Percentiles rank a stretch among this genome's conserved stretches.
These are phyloP conservation scores for Lagenaria siceraria DNA, from an alignment of 306 rosid genomes.

Conservation along the genomic window DNA sequence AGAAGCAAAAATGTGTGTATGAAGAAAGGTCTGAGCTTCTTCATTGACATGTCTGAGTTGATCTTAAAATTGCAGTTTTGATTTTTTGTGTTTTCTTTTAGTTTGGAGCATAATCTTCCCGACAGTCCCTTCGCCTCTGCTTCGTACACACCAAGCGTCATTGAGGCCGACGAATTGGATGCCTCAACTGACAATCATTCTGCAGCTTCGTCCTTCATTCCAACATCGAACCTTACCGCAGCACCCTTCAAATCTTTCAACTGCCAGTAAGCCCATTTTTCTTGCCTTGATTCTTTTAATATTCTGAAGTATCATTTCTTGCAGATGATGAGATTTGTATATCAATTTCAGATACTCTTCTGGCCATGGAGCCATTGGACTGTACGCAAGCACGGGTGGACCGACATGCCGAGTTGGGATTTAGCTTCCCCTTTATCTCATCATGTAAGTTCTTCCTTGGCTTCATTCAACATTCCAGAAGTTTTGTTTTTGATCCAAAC, in stretches of 20 bases:
- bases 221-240: constrained; percentile 31
- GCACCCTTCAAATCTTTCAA: constrained; percentile 70
- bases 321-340: background rate
- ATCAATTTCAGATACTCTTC: constrained; percentile 40
- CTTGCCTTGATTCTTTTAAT: background rate
- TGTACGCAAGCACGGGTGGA: constrained; percentile 48
- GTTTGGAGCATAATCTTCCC: constrained; percentile 95
- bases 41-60: background rate
- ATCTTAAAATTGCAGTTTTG: background rate
- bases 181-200: constrained; percentile 25
- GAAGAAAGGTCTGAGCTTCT: background rate
- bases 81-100: background rate
- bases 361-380: constrained; percentile 50
- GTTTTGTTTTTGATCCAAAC: background rate
- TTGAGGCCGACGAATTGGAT: constrained; percentile 15
- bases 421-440: constrained; percentile 23
- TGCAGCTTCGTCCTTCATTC: constrained; percentile 36
- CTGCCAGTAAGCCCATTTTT: constrained; percentile 31
- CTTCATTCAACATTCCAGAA: background rate
- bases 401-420: constrained; percentile 27
- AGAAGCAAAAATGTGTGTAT: background rate
- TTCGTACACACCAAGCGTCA: constrained; percentile 30
- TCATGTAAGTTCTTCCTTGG: constrained; percentile 10
- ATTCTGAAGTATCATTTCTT: background rate
- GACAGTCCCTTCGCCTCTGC: constrained; percentile 99